Conservation (phyloP, 495 filamentous ascomycete genomes). For the Aspergillus nanangensis region DNA sequence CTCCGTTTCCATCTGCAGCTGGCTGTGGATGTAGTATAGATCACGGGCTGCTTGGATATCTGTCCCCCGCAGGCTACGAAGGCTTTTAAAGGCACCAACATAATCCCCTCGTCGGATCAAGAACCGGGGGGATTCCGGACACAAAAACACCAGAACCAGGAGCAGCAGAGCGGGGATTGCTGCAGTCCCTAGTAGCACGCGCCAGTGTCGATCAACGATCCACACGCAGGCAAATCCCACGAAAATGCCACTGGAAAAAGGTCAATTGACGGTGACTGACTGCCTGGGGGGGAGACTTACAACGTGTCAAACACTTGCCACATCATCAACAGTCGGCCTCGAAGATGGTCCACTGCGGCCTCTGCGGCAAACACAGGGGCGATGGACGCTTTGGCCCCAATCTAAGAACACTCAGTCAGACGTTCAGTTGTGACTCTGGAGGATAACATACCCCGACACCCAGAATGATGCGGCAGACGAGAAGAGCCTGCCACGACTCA, state of each 20-base stretch:
- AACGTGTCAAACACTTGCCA: conserved; percentile 76
- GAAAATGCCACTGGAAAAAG: conserved; percentile 47
- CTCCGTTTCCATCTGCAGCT: conserved; percentile 34
- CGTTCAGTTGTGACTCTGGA: not conserved
- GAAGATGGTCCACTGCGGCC: conserved; percentile 59
- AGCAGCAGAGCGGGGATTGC: conserved; percentile 67
- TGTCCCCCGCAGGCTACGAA: conserved; percentile 54
- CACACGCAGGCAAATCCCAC: conserved; percentile 58
- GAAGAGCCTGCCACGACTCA: conserved; percentile 53
- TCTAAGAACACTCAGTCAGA: conserved; percentile 18
- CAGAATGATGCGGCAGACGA: conserved; percentile 56
- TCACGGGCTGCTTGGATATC: conserved; percentile 66
- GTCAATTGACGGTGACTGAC: not conserved
- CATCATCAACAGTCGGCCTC: conserved; percentile 67
- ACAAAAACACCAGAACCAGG: conserved; percentile 58
- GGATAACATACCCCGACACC: conserved; percentile 50
- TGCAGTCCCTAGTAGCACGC: conserved; percentile 64
- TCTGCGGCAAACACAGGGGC: conserved; percentile 70
- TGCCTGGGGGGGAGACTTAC: conserved; percentile 6
- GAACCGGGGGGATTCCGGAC: conserved; percentile 65
- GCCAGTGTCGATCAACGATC: conserved; percentile 52
- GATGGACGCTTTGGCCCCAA: conserved; percentile 48
- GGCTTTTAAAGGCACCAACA: conserved; percentile 52
- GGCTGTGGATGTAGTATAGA: conserved; percentile 68
- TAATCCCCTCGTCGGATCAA: conserved; percentile 58